A percentile compares a stretch with the other conserved stretches of the same genome.
These are phyloP conservation scores for Paecilomyces fulvus DNA, from an alignment of 2,329 filamentous ascomycete genomes.

Conservation along the genomic window DNA sequence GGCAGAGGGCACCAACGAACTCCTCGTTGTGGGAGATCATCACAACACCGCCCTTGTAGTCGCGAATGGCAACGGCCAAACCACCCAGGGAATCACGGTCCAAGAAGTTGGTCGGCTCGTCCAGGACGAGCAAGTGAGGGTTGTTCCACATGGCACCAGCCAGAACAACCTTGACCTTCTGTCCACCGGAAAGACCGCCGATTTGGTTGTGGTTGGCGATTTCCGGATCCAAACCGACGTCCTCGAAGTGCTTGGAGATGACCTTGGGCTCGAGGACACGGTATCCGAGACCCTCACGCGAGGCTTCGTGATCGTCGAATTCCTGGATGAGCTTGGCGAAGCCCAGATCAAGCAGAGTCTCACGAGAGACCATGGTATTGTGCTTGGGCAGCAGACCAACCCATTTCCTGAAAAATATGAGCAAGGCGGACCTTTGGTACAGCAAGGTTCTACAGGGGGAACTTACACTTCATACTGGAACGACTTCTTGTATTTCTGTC, in stretches of 20 bases:
- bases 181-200: conserved; percentile 86
- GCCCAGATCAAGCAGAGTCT: conserved; percentile 76
- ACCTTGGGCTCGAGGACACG: conserved; percentile 84
- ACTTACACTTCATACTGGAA: conserved; percentile 84
- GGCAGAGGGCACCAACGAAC: conserved; percentile 90
- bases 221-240: conserved; percentile 89
- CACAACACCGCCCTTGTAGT: conserved; percentile 96
- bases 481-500: conserved; percentile 97
- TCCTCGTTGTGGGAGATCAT: conserved; percentile 99
- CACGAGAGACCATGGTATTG: conserved; percentile 87
- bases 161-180: conserved; percentile 98
- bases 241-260: conserved; percentile 97
- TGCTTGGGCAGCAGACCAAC: conserved; percentile 76
- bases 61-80: conserved; percentile 92
- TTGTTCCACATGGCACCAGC: conserved; percentile 98
- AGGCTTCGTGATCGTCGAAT: conserved; percentile 97
- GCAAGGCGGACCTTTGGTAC: background rate
- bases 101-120: conserved; percentile 99
- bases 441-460: no score
- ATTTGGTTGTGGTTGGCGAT: conserved; percentile 99
- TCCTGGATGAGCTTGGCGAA: conserved; percentile 94
- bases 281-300: conserved; percentile 96
- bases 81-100: conserved; percentile 95
- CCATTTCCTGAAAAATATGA: conserved; percentile 62
- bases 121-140: conserved; percentile 90